phyloP scores from a whole-genome alignment of 176 grass and related monocot genomes.

The Phoenix roebelenii region DNA sequence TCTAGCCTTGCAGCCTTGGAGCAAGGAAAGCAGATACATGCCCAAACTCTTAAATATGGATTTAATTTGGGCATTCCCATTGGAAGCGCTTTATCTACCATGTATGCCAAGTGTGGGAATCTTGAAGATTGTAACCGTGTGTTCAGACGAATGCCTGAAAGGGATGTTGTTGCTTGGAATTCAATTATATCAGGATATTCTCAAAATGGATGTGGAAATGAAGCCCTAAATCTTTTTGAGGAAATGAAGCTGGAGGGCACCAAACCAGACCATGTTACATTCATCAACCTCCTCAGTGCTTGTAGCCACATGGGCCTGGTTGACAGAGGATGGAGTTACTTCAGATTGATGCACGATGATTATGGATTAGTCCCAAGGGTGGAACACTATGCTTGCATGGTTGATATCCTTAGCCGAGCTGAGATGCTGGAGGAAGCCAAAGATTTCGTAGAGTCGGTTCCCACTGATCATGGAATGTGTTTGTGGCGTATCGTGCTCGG shows the following conservation, averaged over 20 bases:
- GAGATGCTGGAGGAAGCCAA: constrained; percentile 55
- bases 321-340: constrained; percentile 61
- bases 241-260: constrained; percentile 53
- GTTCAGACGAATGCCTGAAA: constrained; percentile 54
- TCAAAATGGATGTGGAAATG: constrained; percentile 55
- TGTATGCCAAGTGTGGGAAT: constrained; percentile 70
- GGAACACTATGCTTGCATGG: constrained; percentile 81
- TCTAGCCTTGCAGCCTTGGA: constrained; percentile 48
- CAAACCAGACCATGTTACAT: constrained; percentile 65
- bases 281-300: constrained; percentile 52
- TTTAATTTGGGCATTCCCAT: constrained; percentile 41
- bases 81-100: constrained; percentile 64
- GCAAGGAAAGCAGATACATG: constrained; percentile 61
- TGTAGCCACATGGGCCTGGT: constrained; percentile 81
- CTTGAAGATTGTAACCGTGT: constrained; percentile 44
- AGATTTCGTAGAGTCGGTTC: constrained; percentile 58
- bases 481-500: constrained; percentile 70
- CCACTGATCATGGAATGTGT: constrained; percentile 54
- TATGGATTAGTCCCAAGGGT: constrained; percentile 45
- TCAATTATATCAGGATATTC: constrained; percentile 73
- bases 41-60: constrained; percentile 44
- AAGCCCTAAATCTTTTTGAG: constrained; percentile 55
- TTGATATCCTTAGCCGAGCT: constrained; percentile 59
- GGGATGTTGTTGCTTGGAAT: constrained; percentile 69
- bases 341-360: constrained; percentile 49